A percentile compares a stretch with the other conserved stretches of the same genome.
Evolutionary conservation across 2,329 filamentous ascomycete species (phyloP).

Genomic region (Beauveria bassiana): DNA sequence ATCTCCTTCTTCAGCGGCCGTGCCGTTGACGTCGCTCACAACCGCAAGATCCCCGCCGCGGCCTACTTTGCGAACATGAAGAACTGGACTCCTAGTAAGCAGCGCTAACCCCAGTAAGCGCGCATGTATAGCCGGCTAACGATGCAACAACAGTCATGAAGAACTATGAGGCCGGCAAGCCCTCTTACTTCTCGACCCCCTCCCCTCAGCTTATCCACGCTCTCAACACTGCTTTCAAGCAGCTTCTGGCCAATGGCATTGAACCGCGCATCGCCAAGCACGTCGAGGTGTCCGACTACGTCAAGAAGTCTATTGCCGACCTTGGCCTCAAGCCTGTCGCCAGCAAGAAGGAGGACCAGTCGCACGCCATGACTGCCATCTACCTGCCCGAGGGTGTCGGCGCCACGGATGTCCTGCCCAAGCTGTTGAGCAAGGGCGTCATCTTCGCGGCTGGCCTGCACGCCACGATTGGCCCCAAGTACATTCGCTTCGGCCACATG

Average conservation of each 20-base stretch:
- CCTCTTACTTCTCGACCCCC: slow-evolving; percentile 95
- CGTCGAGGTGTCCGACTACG: slow-evolving; percentile 67
- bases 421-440: slow-evolving; percentile 76
- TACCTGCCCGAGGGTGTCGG: slow-evolving; percentile 82
- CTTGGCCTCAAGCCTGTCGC: slow-evolving; percentile 86
- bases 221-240: slow-evolving; percentile 77
- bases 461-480: slow-evolving; percentile 89
- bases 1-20: slow-evolving; percentile 90
- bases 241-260: slow-evolving; percentile 76
- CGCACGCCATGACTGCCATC: slow-evolving; percentile 96
- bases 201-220: slow-evolving; percentile 91
- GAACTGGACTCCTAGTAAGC: slow-evolving; percentile 84
- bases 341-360: slow-evolving; percentile 78
- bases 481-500: slow-evolving; percentile 97
- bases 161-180: slow-evolving; percentile 97
- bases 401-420: slow-evolving; percentile 76
- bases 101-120: background rate
- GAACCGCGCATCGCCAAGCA: slow-evolving; percentile 79
- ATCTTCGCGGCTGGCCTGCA: slow-evolving; percentile 94
- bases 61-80: slow-evolving; percentile 95
- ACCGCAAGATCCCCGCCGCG: slow-evolving; percentile 69
- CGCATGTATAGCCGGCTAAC: background rate
- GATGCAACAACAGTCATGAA: slow-evolving; percentile 64
- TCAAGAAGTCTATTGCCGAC: slow-evolving; percentile 75
- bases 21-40: slow-evolving; percentile 73